These are phyloP conservation scores for Brassica napus DNA, from an alignment of 345 rosid genomes.

Conservation along the genomic window DNA sequence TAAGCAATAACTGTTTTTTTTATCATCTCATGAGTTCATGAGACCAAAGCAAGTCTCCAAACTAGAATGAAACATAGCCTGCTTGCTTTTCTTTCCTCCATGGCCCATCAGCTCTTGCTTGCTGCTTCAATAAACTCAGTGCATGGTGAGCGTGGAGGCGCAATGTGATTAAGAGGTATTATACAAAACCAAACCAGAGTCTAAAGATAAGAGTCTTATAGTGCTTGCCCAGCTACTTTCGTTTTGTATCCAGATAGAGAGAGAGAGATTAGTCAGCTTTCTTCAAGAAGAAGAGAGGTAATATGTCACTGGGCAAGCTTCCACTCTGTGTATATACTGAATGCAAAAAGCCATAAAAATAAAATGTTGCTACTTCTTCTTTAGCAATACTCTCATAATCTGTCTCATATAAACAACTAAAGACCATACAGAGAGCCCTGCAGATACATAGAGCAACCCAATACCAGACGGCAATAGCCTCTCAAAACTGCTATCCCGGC, in stretches of 20 bases:
- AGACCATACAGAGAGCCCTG: slow-evolving; percentile 92
- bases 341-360: slow-evolving; percentile 22
- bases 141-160: neutral
- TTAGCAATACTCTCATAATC: slow-evolving; percentile 67
- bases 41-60: slow-evolving; percentile 14
- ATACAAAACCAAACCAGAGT: slow-evolving; percentile 32
- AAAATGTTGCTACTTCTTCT: slow-evolving; percentile 47
- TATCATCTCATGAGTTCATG: neutral
- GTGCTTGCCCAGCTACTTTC: slow-evolving; percentile 34
- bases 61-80: slow-evolving; percentile 8
- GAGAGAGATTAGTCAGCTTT: slow-evolving; percentile 31
- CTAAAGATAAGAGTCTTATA: slow-evolving; percentile 34
- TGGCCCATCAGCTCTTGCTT: slow-evolving; percentile 1
- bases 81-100: slow-evolving; percentile 19
- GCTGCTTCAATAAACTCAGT: slow-evolving; percentile 27
- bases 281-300: slow-evolving; percentile 31
- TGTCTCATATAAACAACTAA: slow-evolving; percentile 82
- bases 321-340: slow-evolving; percentile 36
- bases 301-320: slow-evolving; percentile 29
- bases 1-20: slow-evolving; percentile 16
- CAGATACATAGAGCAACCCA: slow-evolving; percentile 82
- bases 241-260: slow-evolving; percentile 12
- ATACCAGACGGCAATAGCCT: slow-evolving; percentile 69
- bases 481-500: slow-evolving; percentile 76
- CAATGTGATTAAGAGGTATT: slow-evolving; percentile 32